Conservation (phyloP, 2,329 filamentous ascomycete species). For the Parastagonospora avenae region DNA sequence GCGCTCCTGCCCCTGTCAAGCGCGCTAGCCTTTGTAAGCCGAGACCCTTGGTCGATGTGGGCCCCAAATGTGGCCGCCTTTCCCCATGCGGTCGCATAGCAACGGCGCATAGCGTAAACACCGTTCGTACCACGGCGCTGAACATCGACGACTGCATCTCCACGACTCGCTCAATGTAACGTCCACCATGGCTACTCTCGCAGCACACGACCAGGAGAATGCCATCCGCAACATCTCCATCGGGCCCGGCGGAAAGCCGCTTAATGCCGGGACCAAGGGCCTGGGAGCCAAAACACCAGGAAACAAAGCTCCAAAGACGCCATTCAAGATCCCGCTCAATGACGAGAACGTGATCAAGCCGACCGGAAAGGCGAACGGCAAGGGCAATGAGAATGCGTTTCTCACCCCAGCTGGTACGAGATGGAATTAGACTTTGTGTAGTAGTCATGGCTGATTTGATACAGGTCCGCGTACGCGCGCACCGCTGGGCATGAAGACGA, state of each 20-base stretch:
- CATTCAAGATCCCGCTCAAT: conserved; percentile 75
- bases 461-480: conserved; percentile 65
- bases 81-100: not conserved
- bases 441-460: conserved; percentile 7
- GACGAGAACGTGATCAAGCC: conserved; percentile 81
- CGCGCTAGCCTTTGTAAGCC: not conserved
- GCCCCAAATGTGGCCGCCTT: conserved; percentile 1
- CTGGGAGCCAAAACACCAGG: conserved; percentile 79
- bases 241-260: conserved; percentile 71
- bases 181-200: conserved; percentile 67
- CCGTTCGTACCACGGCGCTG: not conserved
- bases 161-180: conserved; percentile 40
- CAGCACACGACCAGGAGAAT: conserved; percentile 85
- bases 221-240: conserved; percentile 76
- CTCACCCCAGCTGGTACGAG: conserved; percentile 76
- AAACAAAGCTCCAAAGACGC: conserved; percentile 78
- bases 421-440: not conserved
- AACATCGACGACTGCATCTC: conserved; percentile 9
- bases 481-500: conserved; percentile 91
- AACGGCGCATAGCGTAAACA: conserved; percentile 1
- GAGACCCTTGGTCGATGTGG: not conserved
- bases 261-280: conserved; percentile 67
- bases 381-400: conserved; percentile 68
- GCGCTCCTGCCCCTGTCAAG: conserved; percentile 6
- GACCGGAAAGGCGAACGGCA: conserved; percentile 64